phyloP scores from a whole-genome alignment of 805 yeast species.

The Candida germanica region DNA sequence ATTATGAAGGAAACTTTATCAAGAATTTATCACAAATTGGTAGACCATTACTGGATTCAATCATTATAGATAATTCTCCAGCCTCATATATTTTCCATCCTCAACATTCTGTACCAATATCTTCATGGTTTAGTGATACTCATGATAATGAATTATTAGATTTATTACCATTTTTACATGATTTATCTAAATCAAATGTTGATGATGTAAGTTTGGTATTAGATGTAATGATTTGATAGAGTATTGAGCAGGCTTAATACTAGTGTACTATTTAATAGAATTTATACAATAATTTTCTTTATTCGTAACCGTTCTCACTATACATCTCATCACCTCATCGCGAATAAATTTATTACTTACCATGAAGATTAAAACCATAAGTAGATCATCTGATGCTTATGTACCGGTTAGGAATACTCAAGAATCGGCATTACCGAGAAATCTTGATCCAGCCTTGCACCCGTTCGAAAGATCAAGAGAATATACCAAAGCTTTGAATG shows the following conservation, averaged over 20 bases:
- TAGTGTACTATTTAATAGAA: constrained; percentile 1
- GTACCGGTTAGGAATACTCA: constrained; percentile 91
- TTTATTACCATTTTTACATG: constrained; percentile 86
- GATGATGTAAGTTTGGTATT: constrained; percentile 83
- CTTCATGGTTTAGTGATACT: constrained; percentile 97
- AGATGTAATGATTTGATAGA: constrained; percentile 53
- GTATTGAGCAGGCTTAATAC: constrained; percentile 14
- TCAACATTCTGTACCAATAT: constrained; percentile 94
- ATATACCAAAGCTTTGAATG: constrained; percentile 89
- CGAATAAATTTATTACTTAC: neutral
- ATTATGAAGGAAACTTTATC: constrained; percentile 90
- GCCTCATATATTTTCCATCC: constrained; percentile 98
- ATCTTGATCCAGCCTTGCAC: constrained; percentile 89
- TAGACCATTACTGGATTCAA: constrained; percentile 78
- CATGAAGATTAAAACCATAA: constrained; percentile 84
- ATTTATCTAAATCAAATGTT: constrained; percentile 67
- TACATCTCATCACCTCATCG: constrained; percentile 9
- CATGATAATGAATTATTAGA: constrained; percentile 95
- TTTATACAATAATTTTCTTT: neutral
- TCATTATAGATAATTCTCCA: constrained; percentile 95
- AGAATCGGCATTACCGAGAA: constrained; percentile 81
- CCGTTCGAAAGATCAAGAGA: constrained; percentile 98
- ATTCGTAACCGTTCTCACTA: neutral
- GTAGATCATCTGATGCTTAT: constrained; percentile 86
- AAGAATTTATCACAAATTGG: constrained; percentile 94